These are phyloP conservation scores for Trichoderma orchidacearum DNA, from an alignment of 495 filamentous ascomycete genomes.

Conservation along the genomic window DNA sequence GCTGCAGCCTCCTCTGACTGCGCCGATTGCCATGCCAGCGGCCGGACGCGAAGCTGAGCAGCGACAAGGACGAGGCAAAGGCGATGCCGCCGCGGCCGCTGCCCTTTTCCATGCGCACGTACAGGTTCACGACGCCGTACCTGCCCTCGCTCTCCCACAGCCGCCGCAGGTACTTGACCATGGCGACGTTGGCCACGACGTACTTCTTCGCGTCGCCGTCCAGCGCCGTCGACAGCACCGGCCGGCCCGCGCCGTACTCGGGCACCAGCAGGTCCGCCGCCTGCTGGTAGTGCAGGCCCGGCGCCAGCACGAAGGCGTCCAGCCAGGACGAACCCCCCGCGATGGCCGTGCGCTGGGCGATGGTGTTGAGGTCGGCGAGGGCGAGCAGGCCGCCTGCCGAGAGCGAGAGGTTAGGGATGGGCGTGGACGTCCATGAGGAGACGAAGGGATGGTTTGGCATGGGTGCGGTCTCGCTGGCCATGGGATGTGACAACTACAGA, in stretches of 20 bases:
- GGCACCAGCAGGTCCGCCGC: conserved; percentile 30
- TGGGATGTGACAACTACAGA: not conserved
- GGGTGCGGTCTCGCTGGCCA: too few relatives aligned
- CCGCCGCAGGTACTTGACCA: conserved; percentile 32
- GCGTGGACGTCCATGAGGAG: not conserved
- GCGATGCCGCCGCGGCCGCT: conserved; percentile 11
- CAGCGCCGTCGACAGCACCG: conserved; percentile 13
- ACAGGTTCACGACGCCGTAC: conserved; percentile 30
- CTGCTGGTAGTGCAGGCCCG: conserved; percentile 48
- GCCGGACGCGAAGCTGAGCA: too few relatives aligned
- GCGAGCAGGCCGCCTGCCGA: conserved; percentile 38
- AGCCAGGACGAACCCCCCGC: conserved; percentile 36
- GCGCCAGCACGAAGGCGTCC: conserved; percentile 41
- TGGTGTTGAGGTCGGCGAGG: conserved; percentile 41
- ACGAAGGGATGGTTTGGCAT: not conserved
- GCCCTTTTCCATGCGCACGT: conserved; percentile 15
- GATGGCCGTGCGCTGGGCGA: conserved; percentile 38
- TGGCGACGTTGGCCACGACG: conserved; percentile 39
- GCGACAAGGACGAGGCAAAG: not conserved
- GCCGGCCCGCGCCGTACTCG: conserved; percentile 3
- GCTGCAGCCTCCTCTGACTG: not conserved
- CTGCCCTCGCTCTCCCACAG: conserved; percentile 18
- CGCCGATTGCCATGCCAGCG: not conserved
- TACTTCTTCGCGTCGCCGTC: conserved; percentile 20
- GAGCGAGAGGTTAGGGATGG: conserved; percentile 24